These are phyloP conservation scores for Jamesozyma gamospora DNA, from an alignment of 805 yeast species.

Conservation along the genomic window DNA sequence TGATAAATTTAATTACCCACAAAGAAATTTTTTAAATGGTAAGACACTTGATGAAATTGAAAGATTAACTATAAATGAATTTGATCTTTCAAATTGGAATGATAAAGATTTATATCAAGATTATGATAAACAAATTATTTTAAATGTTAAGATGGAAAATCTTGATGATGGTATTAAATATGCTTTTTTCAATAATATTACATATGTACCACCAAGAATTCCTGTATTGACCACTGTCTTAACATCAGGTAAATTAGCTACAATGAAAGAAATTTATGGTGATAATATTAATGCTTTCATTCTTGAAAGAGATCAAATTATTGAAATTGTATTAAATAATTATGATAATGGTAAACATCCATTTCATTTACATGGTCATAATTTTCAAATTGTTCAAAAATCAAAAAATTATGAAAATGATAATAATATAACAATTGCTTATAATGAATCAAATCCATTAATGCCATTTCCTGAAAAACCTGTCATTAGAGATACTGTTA, in stretches of 20 bases:
- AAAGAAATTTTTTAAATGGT: neutral
- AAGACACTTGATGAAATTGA: constrained; percentile 16
- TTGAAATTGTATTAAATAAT: constrained; percentile 73
- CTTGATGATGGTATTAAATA: constrained; percentile 67
- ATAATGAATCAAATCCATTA: constrained; percentile 35
- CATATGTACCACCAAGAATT: constrained; percentile 56
- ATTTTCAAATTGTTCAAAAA: constrained; percentile 51
- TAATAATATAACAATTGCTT: constrained; percentile 36
- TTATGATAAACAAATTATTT: constrained; percentile 51
- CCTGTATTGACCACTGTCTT: constrained; percentile 61
- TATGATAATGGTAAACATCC: constrained; percentile 73
- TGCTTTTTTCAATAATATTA: constrained; percentile 62
- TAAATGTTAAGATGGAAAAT: constrained; percentile 55
- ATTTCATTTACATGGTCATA: constrained; percentile 71
- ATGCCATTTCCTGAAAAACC: constrained; percentile 48
- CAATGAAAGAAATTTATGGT: constrained; percentile 59
- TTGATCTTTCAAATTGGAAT: constrained; percentile 31
- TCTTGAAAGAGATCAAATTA: constrained; percentile 48
- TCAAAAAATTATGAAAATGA: constrained; percentile 32
- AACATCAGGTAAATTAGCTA: constrained; percentile 47
- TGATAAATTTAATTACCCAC: constrained; percentile 7
- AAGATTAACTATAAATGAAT: constrained; percentile 25
- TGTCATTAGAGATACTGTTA: constrained; percentile 58
- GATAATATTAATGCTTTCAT: constrained; percentile 56
- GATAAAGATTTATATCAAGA: constrained; percentile 42